Conservation (phyloP, 139 green algal genomes). For the Chlorella sp. region DNA sequence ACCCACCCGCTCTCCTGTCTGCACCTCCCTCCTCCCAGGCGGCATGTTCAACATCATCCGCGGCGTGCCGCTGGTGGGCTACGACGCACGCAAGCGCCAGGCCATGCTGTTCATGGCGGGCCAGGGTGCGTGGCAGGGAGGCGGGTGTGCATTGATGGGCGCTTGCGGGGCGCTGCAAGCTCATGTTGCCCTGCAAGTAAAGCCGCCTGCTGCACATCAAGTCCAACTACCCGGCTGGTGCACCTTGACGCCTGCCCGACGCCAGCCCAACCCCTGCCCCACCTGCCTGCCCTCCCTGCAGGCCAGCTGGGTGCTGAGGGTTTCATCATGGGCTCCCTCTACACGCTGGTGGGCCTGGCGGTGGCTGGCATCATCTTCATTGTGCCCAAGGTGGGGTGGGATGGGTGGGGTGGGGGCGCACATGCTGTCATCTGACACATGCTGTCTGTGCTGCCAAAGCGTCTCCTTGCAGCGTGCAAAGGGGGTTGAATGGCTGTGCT, state of each 20-base stretch:
- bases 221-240: too few relatives aligned
- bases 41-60: conserved; percentile 96
- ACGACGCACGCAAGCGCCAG: conserved; percentile 33
- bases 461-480: too few relatives aligned
- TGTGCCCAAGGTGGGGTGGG: conserved; percentile 23
- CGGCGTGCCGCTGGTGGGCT: conserved; percentile 75
- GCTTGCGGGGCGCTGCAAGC: too few relatives aligned
- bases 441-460: too few relatives aligned
- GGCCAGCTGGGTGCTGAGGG: conserved; percentile 83
- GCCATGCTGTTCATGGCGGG: conserved; percentile 43
- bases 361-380: conserved; percentile 54
- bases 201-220: too few relatives aligned
- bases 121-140: neutral
- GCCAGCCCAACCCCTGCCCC: neutral
- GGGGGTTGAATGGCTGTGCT: too few relatives aligned
- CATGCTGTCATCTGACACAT: too few relatives aligned
- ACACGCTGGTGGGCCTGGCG: conserved; percentile 71
- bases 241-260: neutral
- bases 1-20: neutral
- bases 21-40: conserved; percentile 22
- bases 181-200: too few relatives aligned
- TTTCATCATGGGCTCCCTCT: conserved; percentile 81
- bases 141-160: too few relatives aligned
- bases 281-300: neutral
- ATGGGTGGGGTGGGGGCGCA: too few relatives aligned